Conservation (phyloP, 768 basidiomycete species). For the Pluteus cervinus region DNA sequence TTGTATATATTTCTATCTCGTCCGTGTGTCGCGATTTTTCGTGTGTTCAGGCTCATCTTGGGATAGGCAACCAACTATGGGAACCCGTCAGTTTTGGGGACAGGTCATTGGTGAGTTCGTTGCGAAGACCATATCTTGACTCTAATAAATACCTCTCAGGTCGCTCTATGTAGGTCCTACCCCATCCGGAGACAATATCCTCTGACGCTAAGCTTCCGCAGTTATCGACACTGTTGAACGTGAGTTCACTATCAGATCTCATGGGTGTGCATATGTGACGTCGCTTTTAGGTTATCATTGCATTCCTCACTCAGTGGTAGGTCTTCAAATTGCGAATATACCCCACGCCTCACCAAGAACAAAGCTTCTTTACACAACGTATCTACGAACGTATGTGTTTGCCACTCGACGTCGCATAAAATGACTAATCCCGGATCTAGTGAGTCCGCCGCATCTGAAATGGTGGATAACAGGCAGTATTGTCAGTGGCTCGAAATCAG, state of each 20-base stretch:
- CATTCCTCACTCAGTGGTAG: constrained; percentile 26
- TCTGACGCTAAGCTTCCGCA: constrained; percentile 3
- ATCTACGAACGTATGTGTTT: constrained; percentile 22
- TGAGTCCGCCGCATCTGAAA: constrained; percentile 24
- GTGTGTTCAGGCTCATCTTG: not conserved
- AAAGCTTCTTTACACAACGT: constrained; percentile 27
- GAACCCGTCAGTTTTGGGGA: constrained; percentile 24
- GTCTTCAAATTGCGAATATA: not conserved
- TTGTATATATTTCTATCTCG: not conserved
- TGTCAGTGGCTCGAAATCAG: constrained; percentile 14
- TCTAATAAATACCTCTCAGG: constrained; percentile 13
- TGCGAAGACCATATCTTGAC: not conserved
- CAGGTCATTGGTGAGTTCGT: constrained; percentile 28
- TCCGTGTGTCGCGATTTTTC: not conserved
- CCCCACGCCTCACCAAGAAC: not conserved
- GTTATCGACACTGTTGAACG: constrained; percentile 23
- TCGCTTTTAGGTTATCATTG: constrained; percentile 17
- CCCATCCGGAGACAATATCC: not conserved
- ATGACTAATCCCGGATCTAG: not conserved
- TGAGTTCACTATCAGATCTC: constrained; percentile 4
- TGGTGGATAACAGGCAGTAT: constrained; percentile 26
- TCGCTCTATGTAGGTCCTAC: constrained; percentile 25
- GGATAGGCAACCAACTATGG: constrained; percentile 30
- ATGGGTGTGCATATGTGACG: not conserved
- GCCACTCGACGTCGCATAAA: not conserved